These are phyloP conservation scores for Fusarium gaditjirri DNA, from an alignment of 2,329 filamentous ascomycete genomes.

Conservation along the genomic window DNA sequence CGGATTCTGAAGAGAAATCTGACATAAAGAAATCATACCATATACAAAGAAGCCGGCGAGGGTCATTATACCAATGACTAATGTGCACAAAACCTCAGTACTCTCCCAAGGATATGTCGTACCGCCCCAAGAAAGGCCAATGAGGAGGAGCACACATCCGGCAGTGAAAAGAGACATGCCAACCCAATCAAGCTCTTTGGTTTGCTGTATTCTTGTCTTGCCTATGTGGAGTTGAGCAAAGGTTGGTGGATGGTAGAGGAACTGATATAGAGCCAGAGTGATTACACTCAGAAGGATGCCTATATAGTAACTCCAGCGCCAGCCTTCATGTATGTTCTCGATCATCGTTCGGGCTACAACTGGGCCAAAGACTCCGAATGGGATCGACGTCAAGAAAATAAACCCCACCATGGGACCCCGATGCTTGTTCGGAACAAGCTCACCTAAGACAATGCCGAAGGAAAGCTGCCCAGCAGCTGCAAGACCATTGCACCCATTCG, in stretches of 20 bases:
- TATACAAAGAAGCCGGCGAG: slow-evolving; percentile 52
- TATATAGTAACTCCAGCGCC: slow-evolving; percentile 63
- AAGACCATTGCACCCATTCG: slow-evolving; percentile 52
- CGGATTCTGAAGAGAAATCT: neutral
- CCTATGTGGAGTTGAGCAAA: slow-evolving; percentile 56
- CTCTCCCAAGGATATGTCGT: slow-evolving; percentile 56
- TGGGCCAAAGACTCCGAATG: slow-evolving; percentile 57
- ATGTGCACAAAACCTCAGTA: slow-evolving; percentile 49
- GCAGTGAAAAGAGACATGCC: slow-evolving; percentile 56
- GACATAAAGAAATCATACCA: slow-evolving; percentile 33
- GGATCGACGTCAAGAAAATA: slow-evolving; percentile 53
- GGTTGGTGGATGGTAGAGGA: slow-evolving; percentile 60
- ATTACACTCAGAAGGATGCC: slow-evolving; percentile 57
- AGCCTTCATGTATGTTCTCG: slow-evolving; percentile 53
- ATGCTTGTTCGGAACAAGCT: slow-evolving; percentile 56
- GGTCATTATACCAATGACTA: slow-evolving; percentile 52
- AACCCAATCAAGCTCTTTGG: slow-evolving; percentile 58
- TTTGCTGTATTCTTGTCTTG: slow-evolving; percentile 51
- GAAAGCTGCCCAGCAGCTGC: slow-evolving; percentile 55
- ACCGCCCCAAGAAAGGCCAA: slow-evolving; percentile 58
- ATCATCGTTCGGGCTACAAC: slow-evolving; percentile 59
- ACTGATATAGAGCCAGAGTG: slow-evolving; percentile 52
- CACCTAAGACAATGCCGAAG: slow-evolving; percentile 55
- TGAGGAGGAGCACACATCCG: slow-evolving; percentile 55
- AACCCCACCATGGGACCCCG: slow-evolving; percentile 51